Evolutionary conservation across 1,284 basidiomycete genomes (phyloP).

Genomic region (Naganishia sp.): DNA sequence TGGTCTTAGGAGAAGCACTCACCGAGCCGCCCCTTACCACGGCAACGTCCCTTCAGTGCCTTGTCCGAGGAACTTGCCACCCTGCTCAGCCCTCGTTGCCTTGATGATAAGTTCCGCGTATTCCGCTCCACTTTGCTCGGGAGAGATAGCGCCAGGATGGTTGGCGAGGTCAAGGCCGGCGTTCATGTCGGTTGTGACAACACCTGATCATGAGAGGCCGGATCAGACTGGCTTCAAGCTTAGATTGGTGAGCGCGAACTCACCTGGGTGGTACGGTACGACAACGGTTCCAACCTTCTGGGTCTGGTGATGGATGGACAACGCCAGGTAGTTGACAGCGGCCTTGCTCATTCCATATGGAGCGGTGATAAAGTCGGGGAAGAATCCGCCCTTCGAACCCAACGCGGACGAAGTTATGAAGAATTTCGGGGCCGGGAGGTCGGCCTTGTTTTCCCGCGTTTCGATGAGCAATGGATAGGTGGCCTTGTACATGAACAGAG

Average conservation of each 20-base stretch:
- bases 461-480: constrained; percentile 29
- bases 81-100: constrained; percentile 9
- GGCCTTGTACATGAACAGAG: constrained; percentile 36
- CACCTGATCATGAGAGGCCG: neutral
- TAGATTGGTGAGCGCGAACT: neutral
- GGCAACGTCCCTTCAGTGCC: neutral
- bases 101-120: constrained; percentile 8
- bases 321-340: constrained; percentile 34
- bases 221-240: neutral
- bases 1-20: neutral
- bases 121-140: constrained; percentile 5
- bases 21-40: neutral
- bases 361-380: constrained; percentile 16
- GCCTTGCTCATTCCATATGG: constrained; percentile 37
- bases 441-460: neutral
- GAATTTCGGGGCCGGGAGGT: constrained; percentile 31
- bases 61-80: constrained; percentile 13
- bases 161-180: neutral
- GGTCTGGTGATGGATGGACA: constrained; percentile 32
- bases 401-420: constrained; percentile 32
- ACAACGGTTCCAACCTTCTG: constrained; percentile 6
- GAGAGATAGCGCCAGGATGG: constrained; percentile 3
- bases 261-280: constrained; percentile 13
- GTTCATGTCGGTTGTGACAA: constrained; percentile 18
- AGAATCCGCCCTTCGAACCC: constrained; percentile 10